A percentile compares a stretch with the other conserved stretches of the same genome.
Conservation (phyloP, 179 eudicot genomes). For the Corrigiola litoralis region DNA sequence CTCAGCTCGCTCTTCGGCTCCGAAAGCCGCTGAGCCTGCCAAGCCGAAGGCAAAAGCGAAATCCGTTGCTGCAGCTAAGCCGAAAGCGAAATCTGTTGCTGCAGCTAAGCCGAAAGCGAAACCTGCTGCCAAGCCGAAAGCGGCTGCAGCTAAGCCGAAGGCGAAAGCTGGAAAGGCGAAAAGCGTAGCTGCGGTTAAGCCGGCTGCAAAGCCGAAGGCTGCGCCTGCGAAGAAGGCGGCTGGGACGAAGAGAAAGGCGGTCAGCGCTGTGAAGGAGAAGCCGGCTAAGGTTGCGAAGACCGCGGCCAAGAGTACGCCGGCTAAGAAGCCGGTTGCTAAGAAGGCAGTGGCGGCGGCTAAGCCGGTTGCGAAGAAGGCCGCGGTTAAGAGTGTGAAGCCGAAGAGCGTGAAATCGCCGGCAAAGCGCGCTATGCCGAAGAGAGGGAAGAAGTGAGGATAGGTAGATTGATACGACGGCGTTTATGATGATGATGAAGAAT, state of each 20-base stretch:
- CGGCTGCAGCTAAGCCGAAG: constrained; percentile 8
- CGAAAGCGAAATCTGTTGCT: constrained; percentile 10
- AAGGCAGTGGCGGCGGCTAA: constrained; percentile 20
- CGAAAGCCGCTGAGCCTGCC: constrained; percentile 10
- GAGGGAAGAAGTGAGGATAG: constrained; percentile 31
- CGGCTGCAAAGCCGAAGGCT: constrained; percentile 16
- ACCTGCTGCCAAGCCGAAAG: constrained; percentile 18
- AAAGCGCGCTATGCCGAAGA: constrained; percentile 17
- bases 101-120: constrained; percentile 16
- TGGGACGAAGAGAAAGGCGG: constrained; percentile 24
- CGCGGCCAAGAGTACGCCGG: constrained; percentile 20
- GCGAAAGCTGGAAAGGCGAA: constrained; percentile 13
- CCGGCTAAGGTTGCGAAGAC: not conserved
- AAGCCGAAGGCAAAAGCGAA: constrained; percentile 9
- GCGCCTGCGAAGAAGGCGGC: constrained; percentile 1
- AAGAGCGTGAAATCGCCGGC: not conserved
- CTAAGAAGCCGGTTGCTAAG: constrained; percentile 27
- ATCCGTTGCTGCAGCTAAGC: constrained; percentile 16
- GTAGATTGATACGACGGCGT: not conserved
- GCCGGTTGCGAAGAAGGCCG: constrained; percentile 4
- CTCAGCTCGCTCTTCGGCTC: constrained; percentile 4
- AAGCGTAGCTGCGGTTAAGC: constrained; percentile 5
- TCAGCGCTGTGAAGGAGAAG: no score
- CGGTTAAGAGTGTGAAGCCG: constrained; percentile 28
- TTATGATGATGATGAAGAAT: not conserved